phyloP scores from a whole-genome alignment of 805 yeast species.

The Pichia insulana region DNA sequence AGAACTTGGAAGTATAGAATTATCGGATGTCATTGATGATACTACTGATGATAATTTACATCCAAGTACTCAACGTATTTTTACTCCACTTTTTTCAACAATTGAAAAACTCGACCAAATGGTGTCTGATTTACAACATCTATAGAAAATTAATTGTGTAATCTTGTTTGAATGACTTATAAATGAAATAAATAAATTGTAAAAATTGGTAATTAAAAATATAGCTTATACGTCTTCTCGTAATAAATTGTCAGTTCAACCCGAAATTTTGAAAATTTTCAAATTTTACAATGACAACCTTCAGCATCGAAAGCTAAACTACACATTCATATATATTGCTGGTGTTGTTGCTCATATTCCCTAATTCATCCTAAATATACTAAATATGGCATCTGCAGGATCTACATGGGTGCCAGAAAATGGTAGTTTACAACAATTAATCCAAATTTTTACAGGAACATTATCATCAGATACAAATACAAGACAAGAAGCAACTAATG shows the following conservation, averaged over 20 bases:
- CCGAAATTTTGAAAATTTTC: too few relatives aligned
- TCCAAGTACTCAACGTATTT: conserved; percentile 43
- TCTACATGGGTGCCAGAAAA: conserved; percentile 63
- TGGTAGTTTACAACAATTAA: conserved; percentile 53
- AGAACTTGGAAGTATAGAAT: too few relatives aligned
- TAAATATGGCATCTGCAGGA: conserved; percentile 12
- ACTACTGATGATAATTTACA: conserved; percentile 20
- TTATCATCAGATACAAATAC: conserved; percentile 48
- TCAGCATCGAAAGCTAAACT: too few relatives aligned
- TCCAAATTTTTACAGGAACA: conserved; percentile 60
- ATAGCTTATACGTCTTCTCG: too few relatives aligned
- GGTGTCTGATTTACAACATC: conserved; percentile 1
- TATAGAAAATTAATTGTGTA: too few relatives aligned
- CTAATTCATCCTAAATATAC: not conserved
- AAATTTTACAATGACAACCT: too few relatives aligned
- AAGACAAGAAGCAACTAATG: conserved; percentile 62
- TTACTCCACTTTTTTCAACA: conserved; percentile 48
- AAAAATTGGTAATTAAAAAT: too few relatives aligned
- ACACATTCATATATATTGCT: too few relatives aligned
- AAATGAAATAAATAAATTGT: too few relatives aligned
- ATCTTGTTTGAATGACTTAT: too few relatives aligned
- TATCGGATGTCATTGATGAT: not conserved
- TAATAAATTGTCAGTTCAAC: too few relatives aligned
- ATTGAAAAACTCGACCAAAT: conserved; percentile 23
- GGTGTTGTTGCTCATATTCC: too few relatives aligned